These are phyloP conservation scores for Aspergillus terreus DNA, from an alignment of 2,329 filamentous ascomycete species.

Conservation along the genomic window DNA sequence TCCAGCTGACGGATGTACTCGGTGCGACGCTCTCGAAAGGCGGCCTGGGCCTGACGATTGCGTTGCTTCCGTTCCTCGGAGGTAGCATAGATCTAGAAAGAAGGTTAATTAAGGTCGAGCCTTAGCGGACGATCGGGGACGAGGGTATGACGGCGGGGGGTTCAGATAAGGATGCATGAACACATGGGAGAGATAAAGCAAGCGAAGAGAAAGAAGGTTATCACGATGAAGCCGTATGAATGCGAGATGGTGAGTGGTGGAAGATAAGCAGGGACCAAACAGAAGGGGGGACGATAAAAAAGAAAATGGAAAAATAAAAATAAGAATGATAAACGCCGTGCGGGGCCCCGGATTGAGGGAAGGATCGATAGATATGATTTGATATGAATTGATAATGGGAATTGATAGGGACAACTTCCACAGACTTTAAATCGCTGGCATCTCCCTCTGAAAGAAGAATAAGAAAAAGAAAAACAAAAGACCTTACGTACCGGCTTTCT, in stretches of 20 bases:
- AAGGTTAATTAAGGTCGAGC: conserved; percentile 10
- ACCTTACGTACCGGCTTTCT: conserved; percentile 78
- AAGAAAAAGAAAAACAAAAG: conserved; percentile 12
- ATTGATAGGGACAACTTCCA: neutral
- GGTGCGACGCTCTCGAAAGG: conserved; percentile 91
- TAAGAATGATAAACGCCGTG: conserved; percentile 20
- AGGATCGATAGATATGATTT: conserved; percentile 1
- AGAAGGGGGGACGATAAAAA: conserved; percentile 1
- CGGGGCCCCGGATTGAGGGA: conserved; percentile 27
- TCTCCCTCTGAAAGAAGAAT: conserved; percentile 3
- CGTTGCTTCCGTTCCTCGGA: conserved; percentile 98
- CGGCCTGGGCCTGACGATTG: conserved; percentile 94
- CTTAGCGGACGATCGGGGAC: neutral
- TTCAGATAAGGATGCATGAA: neutral
- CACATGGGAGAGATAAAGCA: neutral
- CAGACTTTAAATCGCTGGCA: neutral
- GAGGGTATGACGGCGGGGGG: neutral
- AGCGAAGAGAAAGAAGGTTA: conserved; percentile 5
- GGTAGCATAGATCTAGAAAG: conserved; percentile 84
- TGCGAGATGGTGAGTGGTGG: neutral
- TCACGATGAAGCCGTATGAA: neutral
- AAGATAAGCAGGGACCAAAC: neutral
- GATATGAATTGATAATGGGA: neutral
- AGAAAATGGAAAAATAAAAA: conserved; percentile 7
- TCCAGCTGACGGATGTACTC: conserved; percentile 99